Evolutionary conservation across 345 rosid genomes (phyloP).

Genomic region (Populus nigra): DNA sequence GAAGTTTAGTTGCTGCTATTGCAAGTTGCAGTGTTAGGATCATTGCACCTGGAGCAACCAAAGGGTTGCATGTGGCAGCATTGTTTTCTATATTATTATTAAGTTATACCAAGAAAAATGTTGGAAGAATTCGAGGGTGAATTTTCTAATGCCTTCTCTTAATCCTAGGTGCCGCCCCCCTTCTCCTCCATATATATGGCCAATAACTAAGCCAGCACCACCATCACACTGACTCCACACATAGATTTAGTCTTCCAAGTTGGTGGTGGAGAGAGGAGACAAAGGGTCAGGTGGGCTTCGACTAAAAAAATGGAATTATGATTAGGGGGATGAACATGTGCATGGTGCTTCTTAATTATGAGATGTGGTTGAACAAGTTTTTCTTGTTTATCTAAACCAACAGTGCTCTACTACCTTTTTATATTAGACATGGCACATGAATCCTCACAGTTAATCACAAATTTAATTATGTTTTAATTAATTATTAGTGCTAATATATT

Average conservation of each 20-base stretch:
- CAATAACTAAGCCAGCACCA: background rate
- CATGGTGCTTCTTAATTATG: slow-evolving; percentile 13
- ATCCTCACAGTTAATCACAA: background rate
- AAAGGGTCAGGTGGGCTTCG: slow-evolving; percentile 10
- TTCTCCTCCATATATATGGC: background rate
- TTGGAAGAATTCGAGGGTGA: too few species aligned
- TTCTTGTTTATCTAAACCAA: background rate
- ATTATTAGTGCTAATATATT: background rate
- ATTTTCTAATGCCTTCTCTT: slow-evolving; percentile 6
- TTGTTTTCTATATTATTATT: background rate
- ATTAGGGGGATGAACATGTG: slow-evolving; percentile 20
- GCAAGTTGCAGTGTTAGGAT: slow-evolving; percentile 19
- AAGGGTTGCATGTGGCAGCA: slow-evolving; percentile 38
- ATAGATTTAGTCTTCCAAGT: slow-evolving; percentile 28
- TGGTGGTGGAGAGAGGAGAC: background rate
- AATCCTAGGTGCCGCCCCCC: slow-evolving; percentile 43
- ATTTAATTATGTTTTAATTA: too few species aligned
- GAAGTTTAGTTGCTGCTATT: background rate
- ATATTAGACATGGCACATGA: background rate
- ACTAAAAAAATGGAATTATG: slow-evolving; percentile 8
- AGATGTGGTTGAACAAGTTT: background rate
- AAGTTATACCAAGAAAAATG: background rate
- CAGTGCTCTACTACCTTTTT: background rate
- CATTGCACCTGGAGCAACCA: slow-evolving; percentile 50
- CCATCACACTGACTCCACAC: slow-evolving; percentile 9